These are phyloP conservation scores for Hordeum marinum DNA, from an alignment of 176 grass and related monocot species.

Conservation along the genomic window DNA sequence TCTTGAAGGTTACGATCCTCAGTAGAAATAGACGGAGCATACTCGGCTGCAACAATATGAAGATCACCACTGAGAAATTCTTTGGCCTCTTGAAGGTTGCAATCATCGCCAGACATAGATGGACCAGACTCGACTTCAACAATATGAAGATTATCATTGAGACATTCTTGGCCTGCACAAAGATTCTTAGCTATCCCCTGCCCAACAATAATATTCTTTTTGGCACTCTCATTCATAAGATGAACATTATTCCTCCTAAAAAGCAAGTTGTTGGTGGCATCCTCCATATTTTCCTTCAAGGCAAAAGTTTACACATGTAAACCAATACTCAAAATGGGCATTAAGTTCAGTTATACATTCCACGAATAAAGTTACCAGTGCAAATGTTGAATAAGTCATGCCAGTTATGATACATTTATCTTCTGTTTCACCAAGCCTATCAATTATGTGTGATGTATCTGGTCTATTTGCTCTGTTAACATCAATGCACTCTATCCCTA, in stretches of 20 bases:
- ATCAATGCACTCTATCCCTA: not conserved
- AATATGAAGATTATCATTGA: not conserved
- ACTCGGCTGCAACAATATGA: not conserved
- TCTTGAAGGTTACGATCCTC: not conserved
- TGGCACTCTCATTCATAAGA: not conserved
- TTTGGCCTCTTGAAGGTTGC: too few relatives aligned
- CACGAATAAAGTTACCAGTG: not conserved
- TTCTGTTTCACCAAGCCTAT: not conserved
- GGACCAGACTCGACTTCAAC: too few relatives aligned
- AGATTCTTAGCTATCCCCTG: not conserved
- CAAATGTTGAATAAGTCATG: accelerated
- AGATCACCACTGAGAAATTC: not conserved
- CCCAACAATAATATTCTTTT: not conserved
- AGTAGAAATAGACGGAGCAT: not conserved
- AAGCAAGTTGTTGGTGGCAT: not conserved
- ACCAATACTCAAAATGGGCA: not conserved
- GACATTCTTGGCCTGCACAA: not conserved
- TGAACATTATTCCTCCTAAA: not conserved
- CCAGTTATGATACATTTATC: not conserved
- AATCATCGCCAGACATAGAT: too few relatives aligned
- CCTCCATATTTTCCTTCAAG: not conserved
- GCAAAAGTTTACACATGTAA: not conserved
- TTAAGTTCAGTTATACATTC: not conserved
- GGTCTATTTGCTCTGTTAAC: not conserved
- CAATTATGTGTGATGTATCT: not conserved